Base-by-base conservation (phyloP, 768 basidiomycete species). In the Lyophyllum decastes region DNA sequence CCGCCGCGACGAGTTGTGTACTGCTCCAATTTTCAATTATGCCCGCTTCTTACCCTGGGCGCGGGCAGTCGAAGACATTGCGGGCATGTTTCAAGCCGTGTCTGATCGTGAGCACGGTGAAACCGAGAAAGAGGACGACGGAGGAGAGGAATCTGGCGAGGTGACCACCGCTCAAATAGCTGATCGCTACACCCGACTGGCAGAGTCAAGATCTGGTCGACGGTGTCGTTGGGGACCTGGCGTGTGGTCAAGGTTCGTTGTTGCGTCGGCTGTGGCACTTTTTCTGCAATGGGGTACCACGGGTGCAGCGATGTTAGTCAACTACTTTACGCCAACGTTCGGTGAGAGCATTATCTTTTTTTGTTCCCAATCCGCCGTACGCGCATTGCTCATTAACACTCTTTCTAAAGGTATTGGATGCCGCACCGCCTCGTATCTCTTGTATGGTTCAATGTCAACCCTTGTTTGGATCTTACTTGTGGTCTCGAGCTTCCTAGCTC, bases 281-380 rank as follows among this genome's bases (percentile, higher is more conserved):
- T 51, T 61, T 30, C 54, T 68, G 22, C 65, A 66, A 49, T 70
- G 68, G 68, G 68, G 68, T 2, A 70, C 68, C 8, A 61, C 66
- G 8, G 67, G 67, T 3, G 64, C 62, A 43, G 65, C 68, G 17
- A 47, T 67, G 22, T 41, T 70, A 21, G 62, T 64, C 17, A 54
- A 58, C n/a, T 67, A 59, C 43, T 60, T 48, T 40, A 67, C 64
- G 21, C 68, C 65, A 26, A 68, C 69, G 3, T 59, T 41, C 24
- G 67, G 69, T 66, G 46, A 44, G 64, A 35, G 44, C 11, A 46
- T 46, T 14, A 6, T 33, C 11, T 33, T 6, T 33, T 33, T 11
- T 33, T 33, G 11, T 33, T 11, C 30, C 30, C 11, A n/a, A n/a
- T n/a, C n/a, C n/a, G n/a, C n/a, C 11, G 11, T 11, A 33, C 11